phyloP scores from a whole-genome alignment of 768 basidiomycete species.

The Kwoniella pini region DNA sequence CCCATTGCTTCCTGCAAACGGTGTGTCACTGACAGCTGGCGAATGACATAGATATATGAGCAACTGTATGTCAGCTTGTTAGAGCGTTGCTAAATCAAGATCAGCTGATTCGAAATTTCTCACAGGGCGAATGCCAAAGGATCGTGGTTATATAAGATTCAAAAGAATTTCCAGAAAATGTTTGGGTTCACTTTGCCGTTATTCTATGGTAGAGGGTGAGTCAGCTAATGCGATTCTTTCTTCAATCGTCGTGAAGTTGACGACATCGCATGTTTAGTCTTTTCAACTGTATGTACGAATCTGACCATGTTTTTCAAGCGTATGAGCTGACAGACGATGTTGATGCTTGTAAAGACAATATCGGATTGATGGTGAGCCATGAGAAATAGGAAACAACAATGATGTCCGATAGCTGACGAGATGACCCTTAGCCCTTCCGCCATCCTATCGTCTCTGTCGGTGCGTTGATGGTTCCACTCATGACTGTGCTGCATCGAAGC shows the following conservation, averaged over 20 bases:
- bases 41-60: conserved; percentile 73
- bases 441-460: conserved; percentile 93
- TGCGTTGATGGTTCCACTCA: conserved; percentile 59
- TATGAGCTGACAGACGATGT: not conserved
- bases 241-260: conserved; percentile 8
- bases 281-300: conserved; percentile 72
- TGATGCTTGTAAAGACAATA: conserved; percentile 65
- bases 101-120: not conserved
- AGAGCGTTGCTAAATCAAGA: not conserved
- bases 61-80: conserved; percentile 66
- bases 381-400: not conserved
- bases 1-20: not conserved
- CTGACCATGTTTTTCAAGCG: not conserved
- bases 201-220: conserved; percentile 87
- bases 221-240: not conserved
- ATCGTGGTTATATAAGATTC: conserved; percentile 78
- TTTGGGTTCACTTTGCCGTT: conserved; percentile 96
- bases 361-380: conserved; percentile 69
- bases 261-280: conserved; percentile 54
- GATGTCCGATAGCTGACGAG: not conserved
- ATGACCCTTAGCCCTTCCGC: conserved; percentile 71
- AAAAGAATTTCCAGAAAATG: conserved; percentile 84
- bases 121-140: conserved; percentile 75
- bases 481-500: not conserved
- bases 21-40: not conserved